Evolutionary conservation across 1,284 basidiomycete genomes (phyloP), one percentile per base, ranked within the genome.

Genomic region (Bjerkandera adusta): DNA sequence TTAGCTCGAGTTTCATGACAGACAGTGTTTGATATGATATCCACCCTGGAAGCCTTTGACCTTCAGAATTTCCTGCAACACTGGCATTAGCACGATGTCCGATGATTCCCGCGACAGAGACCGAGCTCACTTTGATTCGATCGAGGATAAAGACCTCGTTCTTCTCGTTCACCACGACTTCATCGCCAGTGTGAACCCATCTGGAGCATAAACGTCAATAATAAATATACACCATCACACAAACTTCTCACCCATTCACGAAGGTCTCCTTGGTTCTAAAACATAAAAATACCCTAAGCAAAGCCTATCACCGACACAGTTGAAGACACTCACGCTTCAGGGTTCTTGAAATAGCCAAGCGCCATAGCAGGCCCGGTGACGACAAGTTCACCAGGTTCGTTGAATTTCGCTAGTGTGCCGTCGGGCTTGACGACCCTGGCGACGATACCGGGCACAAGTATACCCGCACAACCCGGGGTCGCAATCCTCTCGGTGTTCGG

Each of bases 11-110:
- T 11, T 7, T 20, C 13, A 25, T 33, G 7, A 16, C 7, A 16
- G 7, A 21, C n/a, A 26, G 50, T 22, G 20, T n/a, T n/a, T 25
- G 21, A 30, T 11, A 36, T 22, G 27, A 10, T 10, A 24, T 43
- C n/a, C n/a, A 57, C 58, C 80, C 61, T 86, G 81, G 58, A 81
- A 83, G 1, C 82, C 84, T 55, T 69, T 73, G 49, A 85, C 82
- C 69, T 81, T 81, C 62, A 83, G 71, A 21, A 81, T 76, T 68
- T 81, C 79, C 79, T 80, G 47, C 10, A 13, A 15, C 21, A 21
- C n/a, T 29, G 27, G 21, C 26, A 18, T 45, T 29, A 34, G 46
- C 20, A 5, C 3, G 24, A 20, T 4, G 30, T 12, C 13, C 7
- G 18, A 32, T 2, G 13, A n/a, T 15, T 11, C 13, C 16, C 6